phyloP scores from a whole-genome alignment of 2,329 filamentous ascomycete genomes.

The Tothia fuscella region DNA sequence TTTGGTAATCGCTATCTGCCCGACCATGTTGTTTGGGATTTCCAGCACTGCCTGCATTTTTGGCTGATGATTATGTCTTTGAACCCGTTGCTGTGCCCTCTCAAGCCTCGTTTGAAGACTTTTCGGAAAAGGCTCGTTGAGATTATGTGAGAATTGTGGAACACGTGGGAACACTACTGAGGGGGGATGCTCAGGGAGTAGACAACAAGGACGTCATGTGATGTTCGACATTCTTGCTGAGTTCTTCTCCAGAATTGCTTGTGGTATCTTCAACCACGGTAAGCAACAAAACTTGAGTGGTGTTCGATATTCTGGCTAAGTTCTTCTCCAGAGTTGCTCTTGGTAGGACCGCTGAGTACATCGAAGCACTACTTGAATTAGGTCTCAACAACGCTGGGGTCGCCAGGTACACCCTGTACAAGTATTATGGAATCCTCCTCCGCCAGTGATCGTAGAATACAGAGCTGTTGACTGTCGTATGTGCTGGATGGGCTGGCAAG shows the following conservation, averaged over 20 bases:
- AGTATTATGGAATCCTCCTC: constrained; percentile 93
- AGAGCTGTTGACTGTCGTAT: constrained; percentile 92
- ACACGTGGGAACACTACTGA: constrained; percentile 60
- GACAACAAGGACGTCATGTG: constrained; percentile 80
- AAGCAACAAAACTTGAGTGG: no score
- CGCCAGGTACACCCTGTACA: constrained; percentile 73
- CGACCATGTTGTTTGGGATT: no score
- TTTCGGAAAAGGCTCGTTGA: no score
- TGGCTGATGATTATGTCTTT: no score
- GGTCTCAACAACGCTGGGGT: constrained; percentile 65
- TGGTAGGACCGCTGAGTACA: constrained; percentile 68
- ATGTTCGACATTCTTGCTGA: constrained; percentile 88
- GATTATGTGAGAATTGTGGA: constrained; percentile 95
- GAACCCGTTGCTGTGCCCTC: no score
- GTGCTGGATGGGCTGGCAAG: constrained; percentile 77
- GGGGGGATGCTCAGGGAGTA: constrained; percentile 80
- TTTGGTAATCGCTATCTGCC: no score
- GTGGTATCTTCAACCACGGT: no score
- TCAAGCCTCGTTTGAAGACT: no score
- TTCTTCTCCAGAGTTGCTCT: constrained; percentile 57
- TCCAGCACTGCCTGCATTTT: no score
- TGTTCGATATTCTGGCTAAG: no score
- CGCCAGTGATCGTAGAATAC: constrained; percentile 75
- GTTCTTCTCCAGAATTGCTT: constrained; percentile 65
- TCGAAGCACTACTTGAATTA: constrained; percentile 89